Base-by-base conservation (phyloP, 257 asterid species). In the Capsicum baccatum region DNA sequence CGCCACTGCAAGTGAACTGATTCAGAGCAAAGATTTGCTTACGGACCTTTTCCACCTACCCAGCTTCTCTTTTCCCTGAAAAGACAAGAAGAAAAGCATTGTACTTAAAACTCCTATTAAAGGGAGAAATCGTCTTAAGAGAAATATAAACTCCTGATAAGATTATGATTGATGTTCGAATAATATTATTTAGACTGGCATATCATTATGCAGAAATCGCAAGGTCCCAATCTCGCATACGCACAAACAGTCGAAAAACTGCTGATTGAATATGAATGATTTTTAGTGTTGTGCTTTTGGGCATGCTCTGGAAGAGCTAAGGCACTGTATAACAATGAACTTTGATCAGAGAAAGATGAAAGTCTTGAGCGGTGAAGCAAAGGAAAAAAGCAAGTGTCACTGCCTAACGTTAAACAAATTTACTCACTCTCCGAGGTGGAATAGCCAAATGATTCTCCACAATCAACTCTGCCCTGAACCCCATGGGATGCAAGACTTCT, bases 61-160 rank as follows among this genome's bases (percentile, higher is more conserved):
- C 14, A 93, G 84, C 86, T 90, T 93, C 88, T 94, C 98, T 84
- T 86, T 83, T 73, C 96, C 98, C 98, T 94, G 93, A 85, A 68
- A 63, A 74, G 48, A 82, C 59, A 80, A 80, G 16, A 64, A 74
- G 33, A 48, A 59, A 79, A 68, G 26, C 19, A 64, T 50, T 8
- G 44, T n/a, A 73, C 42, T 19, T 3, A 1, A 73, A 44, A 48
- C 60, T 73, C n/a, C 42, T 48, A 73, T 14, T 4, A 21, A 12
- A 73, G 9, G 44, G 42, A 73, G 60, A 73, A 73, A 19, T 48
- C 3, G 15, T 26, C 12, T 73, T 2, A 5, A 44, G 39, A 0
- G 26, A 33, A 12, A 14, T 33, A 66, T 19, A 33, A 59, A 59
- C 13, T 26, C 48, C 73, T 39, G 42, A 39, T 39, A 39, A 39